phyloP scores from a whole-genome alignment of 106 monocot species.

The Dendrobium catenatum region DNA sequence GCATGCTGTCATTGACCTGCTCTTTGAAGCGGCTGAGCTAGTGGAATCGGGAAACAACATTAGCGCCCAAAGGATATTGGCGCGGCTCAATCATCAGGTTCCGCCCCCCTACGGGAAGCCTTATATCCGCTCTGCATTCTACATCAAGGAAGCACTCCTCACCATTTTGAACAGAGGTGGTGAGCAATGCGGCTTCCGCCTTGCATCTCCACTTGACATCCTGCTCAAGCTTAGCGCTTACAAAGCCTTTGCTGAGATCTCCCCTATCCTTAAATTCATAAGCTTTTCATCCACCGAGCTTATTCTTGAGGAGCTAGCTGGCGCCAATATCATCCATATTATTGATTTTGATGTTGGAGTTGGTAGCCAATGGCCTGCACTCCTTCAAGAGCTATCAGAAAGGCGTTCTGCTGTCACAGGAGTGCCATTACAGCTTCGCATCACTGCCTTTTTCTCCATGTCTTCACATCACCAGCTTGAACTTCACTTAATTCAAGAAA shows the following conservation, averaged over 20 bases:
- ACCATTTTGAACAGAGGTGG: background rate
- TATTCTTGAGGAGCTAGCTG: conserved; percentile 64
- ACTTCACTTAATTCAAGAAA: conserved; percentile 62
- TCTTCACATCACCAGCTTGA: conserved; percentile 62
- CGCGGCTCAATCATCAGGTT: conserved; percentile 99
- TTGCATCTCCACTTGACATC: conserved; percentile 40
- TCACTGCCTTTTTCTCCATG: conserved; percentile 61
- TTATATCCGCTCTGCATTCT: conserved; percentile 64
- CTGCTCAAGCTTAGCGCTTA: conserved; percentile 66
- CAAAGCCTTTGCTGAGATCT: conserved; percentile 80
- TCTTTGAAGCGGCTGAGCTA: conserved; percentile 73
- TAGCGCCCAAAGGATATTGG: conserved; percentile 96
- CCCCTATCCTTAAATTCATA: conserved; percentile 75
- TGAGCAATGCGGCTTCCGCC: background rate
- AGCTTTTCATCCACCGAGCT: conserved; percentile 79
- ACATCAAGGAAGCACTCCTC: conserved; percentile 79
- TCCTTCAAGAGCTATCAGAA: conserved; percentile 84
- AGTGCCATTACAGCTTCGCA: conserved; percentile 32
- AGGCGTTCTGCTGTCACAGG: conserved; percentile 22
- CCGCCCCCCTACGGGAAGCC: conserved; percentile 71
- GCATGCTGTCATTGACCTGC: conserved; percentile 47
- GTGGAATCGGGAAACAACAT: conserved; percentile 61
- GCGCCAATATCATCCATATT: conserved; percentile 52
- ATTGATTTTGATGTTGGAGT: conserved; percentile 86
- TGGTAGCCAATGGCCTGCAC: conserved; percentile 83